phyloP scores from a whole-genome alignment of 2,329 filamentous ascomycete species.

The Neurospora crassa region DNA sequence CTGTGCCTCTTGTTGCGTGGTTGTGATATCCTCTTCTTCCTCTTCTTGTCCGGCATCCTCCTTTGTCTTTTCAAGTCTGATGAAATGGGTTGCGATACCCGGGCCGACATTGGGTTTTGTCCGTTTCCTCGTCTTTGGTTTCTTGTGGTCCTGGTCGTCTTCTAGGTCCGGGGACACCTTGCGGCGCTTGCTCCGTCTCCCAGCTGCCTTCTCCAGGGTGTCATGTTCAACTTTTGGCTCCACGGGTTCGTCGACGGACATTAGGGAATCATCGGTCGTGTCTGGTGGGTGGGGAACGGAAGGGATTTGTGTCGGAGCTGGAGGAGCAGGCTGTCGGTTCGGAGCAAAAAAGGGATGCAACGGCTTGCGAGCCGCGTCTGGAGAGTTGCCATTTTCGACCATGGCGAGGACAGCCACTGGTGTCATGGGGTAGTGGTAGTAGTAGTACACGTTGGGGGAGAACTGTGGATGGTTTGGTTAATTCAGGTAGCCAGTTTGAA shows the following conservation, averaged over 20 bases:
- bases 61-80: slow-evolving; percentile 8
- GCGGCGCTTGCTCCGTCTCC: slow-evolving; percentile 16
- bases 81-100: slow-evolving; percentile 20
- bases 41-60: slow-evolving; percentile 7
- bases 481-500: background rate
- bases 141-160: slow-evolving; percentile 12
- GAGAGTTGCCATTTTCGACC: slow-evolving; percentile 20
- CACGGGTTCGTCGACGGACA: background rate
- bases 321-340: slow-evolving; percentile 9
- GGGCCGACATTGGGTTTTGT: slow-evolving; percentile 9
- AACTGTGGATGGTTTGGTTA: slow-evolving; percentile 5
- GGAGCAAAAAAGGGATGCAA: slow-evolving; percentile 46
- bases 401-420: slow-evolving; percentile 33
- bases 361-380: slow-evolving; percentile 26
- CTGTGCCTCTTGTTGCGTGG: background rate
- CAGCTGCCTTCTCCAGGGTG: slow-evolving; percentile 4
- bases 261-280: background rate
- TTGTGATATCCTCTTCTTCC: background rate
- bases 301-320: background rate
- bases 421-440: slow-evolving; percentile 27
- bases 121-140: slow-evolving; percentile 17
- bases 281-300: background rate
- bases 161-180: slow-evolving; percentile 16
- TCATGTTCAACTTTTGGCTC: slow-evolving; percentile 6
- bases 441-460: background rate